phyloP scores from a whole-genome alignment of 2,329 filamentous ascomycete genomes.

The Penicillium sp. region DNA sequence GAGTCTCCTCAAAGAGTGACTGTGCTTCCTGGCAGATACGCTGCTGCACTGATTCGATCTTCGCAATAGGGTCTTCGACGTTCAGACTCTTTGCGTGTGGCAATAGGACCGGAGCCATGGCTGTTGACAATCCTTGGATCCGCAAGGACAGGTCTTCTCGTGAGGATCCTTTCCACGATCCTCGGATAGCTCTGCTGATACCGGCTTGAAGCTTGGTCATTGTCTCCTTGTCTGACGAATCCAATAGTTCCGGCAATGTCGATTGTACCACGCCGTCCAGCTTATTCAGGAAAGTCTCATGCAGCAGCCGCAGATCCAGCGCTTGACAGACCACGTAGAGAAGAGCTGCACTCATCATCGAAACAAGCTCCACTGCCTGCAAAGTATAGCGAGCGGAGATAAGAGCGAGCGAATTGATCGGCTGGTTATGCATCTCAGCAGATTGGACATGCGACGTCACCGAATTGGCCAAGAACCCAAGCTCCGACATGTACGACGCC shows the following conservation, averaged over 20 bases:
- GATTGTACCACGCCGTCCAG: not conserved
- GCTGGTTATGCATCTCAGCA: constrained; percentile 67
- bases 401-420: constrained; percentile 64
- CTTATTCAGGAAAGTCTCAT: constrained; percentile 14
- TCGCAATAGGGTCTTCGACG: not conserved
- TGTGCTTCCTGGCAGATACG: not conserved
- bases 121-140: not conserved
- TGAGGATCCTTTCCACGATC: not conserved
- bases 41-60: not conserved
- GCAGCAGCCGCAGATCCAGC: constrained; percentile 47
- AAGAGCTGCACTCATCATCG: constrained; percentile 56
- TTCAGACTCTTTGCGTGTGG: not conserved
- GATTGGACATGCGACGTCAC: constrained; percentile 62
- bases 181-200: not conserved
- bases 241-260: not conserved
- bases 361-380: constrained; percentile 56
- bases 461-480: constrained; percentile 61
- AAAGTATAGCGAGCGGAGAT: constrained; percentile 58
- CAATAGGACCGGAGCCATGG: not conserved
- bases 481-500: constrained; percentile 62
- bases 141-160: not conserved
- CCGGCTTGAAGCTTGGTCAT: not conserved
- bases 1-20: not conserved
- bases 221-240: not conserved
- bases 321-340: constrained; percentile 60